Conservation (phyloP, 2,329 filamentous ascomycete species). For the Coniochaeta ligniaria region DNA sequence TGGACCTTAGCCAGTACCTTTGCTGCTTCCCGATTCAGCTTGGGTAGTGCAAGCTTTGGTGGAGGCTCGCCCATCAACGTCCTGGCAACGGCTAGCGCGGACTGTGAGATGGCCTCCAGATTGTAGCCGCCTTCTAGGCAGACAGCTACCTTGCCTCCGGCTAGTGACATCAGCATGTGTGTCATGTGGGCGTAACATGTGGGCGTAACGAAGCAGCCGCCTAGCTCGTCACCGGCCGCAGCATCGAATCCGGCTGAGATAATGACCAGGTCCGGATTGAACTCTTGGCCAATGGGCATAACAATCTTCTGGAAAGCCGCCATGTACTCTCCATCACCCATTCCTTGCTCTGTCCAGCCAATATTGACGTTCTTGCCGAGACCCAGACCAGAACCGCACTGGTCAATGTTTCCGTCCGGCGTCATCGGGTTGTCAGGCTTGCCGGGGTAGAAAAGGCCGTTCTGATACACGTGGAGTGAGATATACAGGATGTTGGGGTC, state of each 20-base stretch:
- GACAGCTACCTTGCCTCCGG: conserved; percentile 81
- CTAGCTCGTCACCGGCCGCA: conserved; percentile 85
- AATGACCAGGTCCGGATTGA: conserved; percentile 89
- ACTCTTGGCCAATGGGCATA: conserved; percentile 93
- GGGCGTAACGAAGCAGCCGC: conserved; percentile 87
- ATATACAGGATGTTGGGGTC: conserved; percentile 95
- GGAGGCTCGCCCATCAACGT: conserved; percentile 96
- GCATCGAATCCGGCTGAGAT: conserved; percentile 96
- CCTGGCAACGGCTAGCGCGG: conserved; percentile 81
- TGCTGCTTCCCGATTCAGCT: conserved; percentile 50
- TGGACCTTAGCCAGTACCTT: conserved; percentile 52
- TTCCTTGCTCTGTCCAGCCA: conserved; percentile 62
- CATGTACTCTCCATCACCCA: conserved; percentile 96
- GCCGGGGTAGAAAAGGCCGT: conserved; percentile 80
- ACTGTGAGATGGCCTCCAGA: conserved; percentile 83
- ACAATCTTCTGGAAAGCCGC: conserved; percentile 93
- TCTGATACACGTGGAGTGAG: conserved; percentile 81
- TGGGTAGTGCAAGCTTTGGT: conserved; percentile 47
- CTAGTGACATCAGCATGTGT: conserved; percentile 95
- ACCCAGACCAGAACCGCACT: conserved; percentile 48
- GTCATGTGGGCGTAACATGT: conserved; percentile 97
- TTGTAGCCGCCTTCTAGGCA: conserved; percentile 97
- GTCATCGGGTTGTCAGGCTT: conserved; percentile 48
- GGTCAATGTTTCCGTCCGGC: conserved; percentile 54
- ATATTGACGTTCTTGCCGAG: conserved; percentile 61